Percentiles rank a stretch among this genome's conserved stretches.
Conservation (phyloP, 2,329 filamentous ascomycete genomes). For the Zymoseptoria crescenta region DNA sequence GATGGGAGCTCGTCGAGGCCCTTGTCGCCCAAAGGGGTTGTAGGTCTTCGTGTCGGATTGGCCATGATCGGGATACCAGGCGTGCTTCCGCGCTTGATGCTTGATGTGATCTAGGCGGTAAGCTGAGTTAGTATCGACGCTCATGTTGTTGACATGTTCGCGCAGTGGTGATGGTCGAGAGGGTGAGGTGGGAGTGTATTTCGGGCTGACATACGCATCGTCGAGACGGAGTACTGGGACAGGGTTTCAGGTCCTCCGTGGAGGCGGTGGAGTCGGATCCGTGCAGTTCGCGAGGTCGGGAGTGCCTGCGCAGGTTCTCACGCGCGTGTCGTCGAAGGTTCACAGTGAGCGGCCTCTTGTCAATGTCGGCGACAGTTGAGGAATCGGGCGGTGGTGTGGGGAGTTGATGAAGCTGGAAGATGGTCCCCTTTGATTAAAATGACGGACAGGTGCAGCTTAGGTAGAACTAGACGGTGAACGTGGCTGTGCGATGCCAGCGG, state of each 20-base stretch:
- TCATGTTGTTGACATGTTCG: neutral
- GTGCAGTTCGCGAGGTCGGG: neutral
- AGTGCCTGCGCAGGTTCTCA: no score
- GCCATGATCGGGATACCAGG: conserved; percentile 23
- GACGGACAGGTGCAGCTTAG: no score
- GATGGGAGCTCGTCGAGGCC: conserved; percentile 4
- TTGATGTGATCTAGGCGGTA: conserved; percentile 22
- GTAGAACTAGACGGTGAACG: no score
- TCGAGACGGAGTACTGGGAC: neutral
- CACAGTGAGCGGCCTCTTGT: neutral
- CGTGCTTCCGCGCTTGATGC: conserved; percentile 20
- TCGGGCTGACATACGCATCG: conserved; percentile 6
- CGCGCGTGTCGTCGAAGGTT: neutral
- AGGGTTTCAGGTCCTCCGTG: neutral
- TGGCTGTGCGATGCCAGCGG: no score
- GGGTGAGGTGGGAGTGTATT: neutral
- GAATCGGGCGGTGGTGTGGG: neutral
- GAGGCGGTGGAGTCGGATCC: neutral
- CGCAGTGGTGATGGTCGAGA: neutral
- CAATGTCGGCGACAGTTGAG: neutral
- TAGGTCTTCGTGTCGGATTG: conserved; percentile 14
- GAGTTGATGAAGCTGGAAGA: no score
- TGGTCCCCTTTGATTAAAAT: neutral
- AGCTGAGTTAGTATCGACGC: conserved; percentile 4
- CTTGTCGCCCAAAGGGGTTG: conserved; percentile 23